phyloP scores from a whole-genome alignment of 345 rosid genomes.

The Mercurialis annua region DNA sequence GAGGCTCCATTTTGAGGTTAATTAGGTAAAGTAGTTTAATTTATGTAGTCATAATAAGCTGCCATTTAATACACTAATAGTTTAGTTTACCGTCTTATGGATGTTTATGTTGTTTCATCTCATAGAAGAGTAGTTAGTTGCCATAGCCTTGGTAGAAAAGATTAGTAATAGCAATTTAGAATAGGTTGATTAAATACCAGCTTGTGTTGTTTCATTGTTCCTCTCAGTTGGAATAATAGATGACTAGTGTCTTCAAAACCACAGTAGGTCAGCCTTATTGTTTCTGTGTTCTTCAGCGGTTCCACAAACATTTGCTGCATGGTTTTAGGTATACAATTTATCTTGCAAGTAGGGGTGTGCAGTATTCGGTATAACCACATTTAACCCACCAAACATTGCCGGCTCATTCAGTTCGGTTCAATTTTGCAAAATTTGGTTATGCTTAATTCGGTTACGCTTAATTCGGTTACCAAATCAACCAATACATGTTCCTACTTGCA shows the following conservation, averaged over 20 bases:
- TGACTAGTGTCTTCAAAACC: neutral
- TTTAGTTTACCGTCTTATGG: neutral
- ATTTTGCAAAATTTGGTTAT: no score
- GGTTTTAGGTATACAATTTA: neutral
- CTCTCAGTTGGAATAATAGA: neutral
- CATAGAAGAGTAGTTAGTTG: neutral
- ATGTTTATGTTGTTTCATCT: neutral
- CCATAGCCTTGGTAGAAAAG: neutral
- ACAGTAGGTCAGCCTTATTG: neutral
- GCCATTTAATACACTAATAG: neutral
- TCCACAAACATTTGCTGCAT: neutral
- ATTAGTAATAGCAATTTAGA: neutral
- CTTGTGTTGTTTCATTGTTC: neutral
- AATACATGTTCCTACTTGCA: no score
- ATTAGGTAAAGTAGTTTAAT: slow-evolving; percentile 24
- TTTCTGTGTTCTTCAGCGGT: neutral
- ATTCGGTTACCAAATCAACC: no score
- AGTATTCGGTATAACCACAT: no score
- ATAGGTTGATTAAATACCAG: neutral
- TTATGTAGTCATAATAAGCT: neutral
- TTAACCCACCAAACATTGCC: no score
- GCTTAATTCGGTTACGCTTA: no score
- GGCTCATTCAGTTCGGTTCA: no score
- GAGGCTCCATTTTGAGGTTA: slow-evolving; percentile 84
- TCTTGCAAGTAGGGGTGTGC: no score